Base-by-base conservation (phyloP, 1,139 yeast species). In the Pichia sp. region DNA sequence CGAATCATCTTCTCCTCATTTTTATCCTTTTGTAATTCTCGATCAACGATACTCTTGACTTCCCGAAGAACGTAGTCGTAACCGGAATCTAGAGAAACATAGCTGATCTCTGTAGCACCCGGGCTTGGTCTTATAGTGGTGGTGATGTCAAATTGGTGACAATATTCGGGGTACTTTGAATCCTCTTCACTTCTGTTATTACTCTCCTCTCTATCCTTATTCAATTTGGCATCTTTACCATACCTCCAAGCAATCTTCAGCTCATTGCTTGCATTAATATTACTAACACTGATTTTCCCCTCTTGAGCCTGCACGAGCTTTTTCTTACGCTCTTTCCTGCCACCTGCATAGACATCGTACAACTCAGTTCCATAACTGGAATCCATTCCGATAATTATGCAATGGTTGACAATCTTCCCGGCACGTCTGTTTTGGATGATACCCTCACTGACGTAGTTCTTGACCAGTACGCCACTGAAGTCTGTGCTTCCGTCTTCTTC, bases 401-500 rank as follows among this genome's bases (percentile, higher is more conserved):
- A 69, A 56, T 80, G 88, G 3, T 82, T 71, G 24, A 26, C 16
- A 11, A 26, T 26, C 13, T 26, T 8, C 1, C 34, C 30, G 1
- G 18, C 23, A 7, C 72, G 41, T 42, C 95, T 63, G 48, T 72
- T 72, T 38, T 88, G 95, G 3, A 76, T 53, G 4, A 87, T 62
- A 11, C 96, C 95, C 54, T 85, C 94, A 1, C 94, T 71, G 1
- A 85, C 78, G 64, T 78, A 84, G 4, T 77, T 66, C 44, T 91
- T 74, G 26, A 79, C 56, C 27, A 91, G 49, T 11, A 84, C 77
- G n/a, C 87, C 72, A 3, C 83, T 70, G 55, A 87, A 91, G 53
- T 91, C 97, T 0, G 98, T 88, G 13, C 93, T 79, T 0, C 95
- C 94, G 12, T 76, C 71, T 54, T 91, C 98, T 54, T 86, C 91